Evolutionary conservation across 495 filamentous ascomycete genomes (phyloP).

Genomic region (Glarea lozoyensis): DNA sequence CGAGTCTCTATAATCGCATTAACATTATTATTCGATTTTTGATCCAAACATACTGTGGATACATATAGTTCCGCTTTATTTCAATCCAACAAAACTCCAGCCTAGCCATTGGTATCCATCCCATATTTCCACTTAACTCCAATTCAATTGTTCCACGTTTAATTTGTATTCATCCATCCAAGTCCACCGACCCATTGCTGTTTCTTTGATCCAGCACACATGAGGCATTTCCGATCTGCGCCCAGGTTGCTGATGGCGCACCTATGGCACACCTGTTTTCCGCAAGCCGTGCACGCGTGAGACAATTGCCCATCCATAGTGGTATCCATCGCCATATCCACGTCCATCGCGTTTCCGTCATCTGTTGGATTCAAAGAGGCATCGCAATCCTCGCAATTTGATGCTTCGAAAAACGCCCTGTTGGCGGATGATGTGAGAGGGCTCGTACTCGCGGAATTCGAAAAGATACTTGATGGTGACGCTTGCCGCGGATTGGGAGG

Average conservation of each 20-base stretch:
- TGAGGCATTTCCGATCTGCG: slow-evolving; percentile 15
- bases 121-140: no score
- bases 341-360: slow-evolving; percentile 19
- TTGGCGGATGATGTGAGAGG: slow-evolving; percentile 2
- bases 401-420: slow-evolving; percentile 5
- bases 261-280: slow-evolving; percentile 17
- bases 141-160: no score
- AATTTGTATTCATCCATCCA: slow-evolving; percentile 12
- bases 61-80: no score
- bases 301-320: background rate
- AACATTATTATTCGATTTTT: no score
- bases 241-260: slow-evolving; percentile 20
- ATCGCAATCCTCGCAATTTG: slow-evolving; percentile 20
- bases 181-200: slow-evolving; percentile 12
- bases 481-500: slow-evolving; percentile 1
- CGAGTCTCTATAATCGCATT: no score
- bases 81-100: no score
- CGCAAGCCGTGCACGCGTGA: slow-evolving; percentile 13
- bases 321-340: slow-evolving; percentile 14
- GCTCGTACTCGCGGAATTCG: slow-evolving; percentile 3
- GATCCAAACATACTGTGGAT: no score
- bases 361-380: background rate
- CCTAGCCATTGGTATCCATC: no score
- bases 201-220: slow-evolving; percentile 11
- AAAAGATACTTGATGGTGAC: background rate